A percentile compares a stretch with the other conserved stretches of the same genome.
Conservation (phyloP, 257 asterid genomes). For the Fraxinus americana region DNA sequence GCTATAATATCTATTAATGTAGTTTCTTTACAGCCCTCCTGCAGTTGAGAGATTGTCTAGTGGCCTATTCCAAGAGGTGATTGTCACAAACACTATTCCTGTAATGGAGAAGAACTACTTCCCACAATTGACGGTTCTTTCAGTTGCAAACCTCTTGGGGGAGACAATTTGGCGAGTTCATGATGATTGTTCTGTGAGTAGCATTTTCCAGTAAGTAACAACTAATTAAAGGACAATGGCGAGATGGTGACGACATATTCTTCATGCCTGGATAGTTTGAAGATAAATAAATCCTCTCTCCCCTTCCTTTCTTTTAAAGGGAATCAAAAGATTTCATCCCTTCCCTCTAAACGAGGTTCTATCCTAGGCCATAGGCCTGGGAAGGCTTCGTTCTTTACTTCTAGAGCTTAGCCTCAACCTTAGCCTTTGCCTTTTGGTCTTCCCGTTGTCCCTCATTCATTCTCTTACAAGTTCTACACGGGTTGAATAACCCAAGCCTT, state of each 20-base stretch:
- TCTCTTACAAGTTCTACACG: not conserved
- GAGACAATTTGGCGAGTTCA: conserved; percentile 98
- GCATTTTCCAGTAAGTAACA: conserved; percentile 67
- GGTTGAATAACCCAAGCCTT: not conserved
- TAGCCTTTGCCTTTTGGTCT: too few relatives aligned
- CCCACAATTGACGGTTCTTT: conserved; percentile 83
- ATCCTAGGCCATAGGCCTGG: not conserved
- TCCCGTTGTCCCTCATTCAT: not conserved
- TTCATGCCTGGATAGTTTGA: not conserved
- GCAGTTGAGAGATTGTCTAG: conserved; percentile 89
- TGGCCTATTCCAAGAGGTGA: conserved; percentile 95
- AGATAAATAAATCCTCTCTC: not conserved
- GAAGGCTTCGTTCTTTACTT: not conserved
- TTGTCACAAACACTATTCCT: conserved; percentile 84
- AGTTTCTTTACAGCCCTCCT: conserved; percentile 68
- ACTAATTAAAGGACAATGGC: not conserved
- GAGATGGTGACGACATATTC: not conserved
- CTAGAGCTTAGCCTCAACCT: too few relatives aligned
- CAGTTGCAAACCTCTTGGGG: conserved; percentile 89
- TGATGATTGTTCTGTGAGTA: conserved; percentile 92
- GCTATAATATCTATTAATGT: not conserved
- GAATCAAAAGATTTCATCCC: not conserved
- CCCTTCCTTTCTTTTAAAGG: not conserved
- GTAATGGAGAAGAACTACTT: conserved; percentile 72
- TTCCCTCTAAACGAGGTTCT: too few relatives aligned